Base-by-base conservation (phyloP, 1,284 basidiomycete species). In the Golubevia sp. region DNA sequence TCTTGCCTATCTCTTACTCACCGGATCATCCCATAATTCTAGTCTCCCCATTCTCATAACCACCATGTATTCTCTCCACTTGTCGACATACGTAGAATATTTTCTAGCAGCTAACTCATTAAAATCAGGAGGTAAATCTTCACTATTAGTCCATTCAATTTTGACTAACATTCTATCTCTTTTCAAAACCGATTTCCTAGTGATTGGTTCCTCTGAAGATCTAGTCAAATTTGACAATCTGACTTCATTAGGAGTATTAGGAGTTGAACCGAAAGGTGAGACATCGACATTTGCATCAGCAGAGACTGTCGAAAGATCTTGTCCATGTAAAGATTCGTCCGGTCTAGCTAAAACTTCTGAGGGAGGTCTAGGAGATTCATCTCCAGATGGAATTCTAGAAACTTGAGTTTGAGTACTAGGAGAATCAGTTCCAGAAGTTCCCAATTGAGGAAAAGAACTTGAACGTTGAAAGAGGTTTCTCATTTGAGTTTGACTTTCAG, bases 161-260 rank as follows among this genome's bases (percentile, higher is more conserved):
- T 91, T 88, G 52, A 94, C 89, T 13, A 93, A 87, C 91, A 94
- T 94, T 69, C 92, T 87, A 82, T 94, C 92, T 91, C 83, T 67
- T 89, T 83, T 82, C 23, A 77, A 61, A 15, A 73, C 67, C 15
- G 65, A 66, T 24, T 58, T 64, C 44, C 64, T 64, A 3, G 70
- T 71, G 56, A 75, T 63, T 52, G 72, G 25, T 34, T 59, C 53
- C 30, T 62, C 64, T 4, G 49, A 51, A 18, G 44, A 49, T 38
- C 24, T 49, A 21, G 49, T 38, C n/a, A 44, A n/a, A n/a, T n/a
- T n/a, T n/a, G n/a, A 8, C 38, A 44, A 44, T 44, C 38, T 44
- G 11, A 44, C 18, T 44, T 44, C 38, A 44, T 44, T 44, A 13
- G 38, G 38, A 44, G 38, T 44, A 44, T 44, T 44, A 44, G 38